Percentiles rank a stretch among this genome's conserved stretches.
Conservation (phyloP, 768 basidiomycete genomes). For the Cyclocybe cylindracea region DNA sequence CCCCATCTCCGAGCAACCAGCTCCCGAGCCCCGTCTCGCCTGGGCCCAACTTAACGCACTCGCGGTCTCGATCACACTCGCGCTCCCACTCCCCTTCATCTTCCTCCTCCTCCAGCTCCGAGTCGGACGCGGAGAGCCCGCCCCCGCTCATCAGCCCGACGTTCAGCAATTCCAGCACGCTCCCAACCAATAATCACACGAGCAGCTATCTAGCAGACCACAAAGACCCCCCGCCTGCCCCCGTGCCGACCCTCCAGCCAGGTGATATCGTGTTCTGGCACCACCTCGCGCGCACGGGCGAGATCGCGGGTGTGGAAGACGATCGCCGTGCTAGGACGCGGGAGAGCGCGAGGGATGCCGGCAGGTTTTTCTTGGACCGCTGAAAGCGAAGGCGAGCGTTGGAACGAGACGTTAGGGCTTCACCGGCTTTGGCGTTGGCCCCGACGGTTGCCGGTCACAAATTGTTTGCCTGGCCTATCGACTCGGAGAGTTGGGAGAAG, state of each 20-base stretch:
- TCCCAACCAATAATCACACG: no score
- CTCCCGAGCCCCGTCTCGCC: neutral
- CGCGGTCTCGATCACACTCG: neutral
- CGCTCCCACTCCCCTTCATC: neutral
- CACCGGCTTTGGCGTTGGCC: neutral
- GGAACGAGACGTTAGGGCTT: neutral
- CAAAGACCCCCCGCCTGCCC: constrained; percentile 33
- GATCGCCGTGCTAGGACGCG: constrained; percentile 54
- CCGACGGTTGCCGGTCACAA: neutral
- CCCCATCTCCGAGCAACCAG: no score
- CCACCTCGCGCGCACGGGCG: constrained; percentile 68
- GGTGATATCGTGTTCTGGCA: constrained; percentile 79
- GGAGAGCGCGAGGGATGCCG: constrained; percentile 13
- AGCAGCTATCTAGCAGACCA: constrained; percentile 31
- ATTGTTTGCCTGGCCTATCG: no score
- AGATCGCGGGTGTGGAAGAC: constrained; percentile 69
- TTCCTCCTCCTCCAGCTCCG: constrained; percentile 12
- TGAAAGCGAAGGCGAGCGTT: constrained; percentile 17
- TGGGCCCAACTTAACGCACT: neutral
- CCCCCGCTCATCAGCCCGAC: constrained; percentile 26
- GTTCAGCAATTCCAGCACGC: neutral
- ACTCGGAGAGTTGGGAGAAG: no score
- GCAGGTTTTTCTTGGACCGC: constrained; percentile 32
- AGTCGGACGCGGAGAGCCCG: constrained; percentile 19
- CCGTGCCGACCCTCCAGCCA: constrained; percentile 42